Evolutionary conservation across 2,329 filamentous ascomycete species (phyloP).

Genomic region (Apiospora koreana): DNA sequence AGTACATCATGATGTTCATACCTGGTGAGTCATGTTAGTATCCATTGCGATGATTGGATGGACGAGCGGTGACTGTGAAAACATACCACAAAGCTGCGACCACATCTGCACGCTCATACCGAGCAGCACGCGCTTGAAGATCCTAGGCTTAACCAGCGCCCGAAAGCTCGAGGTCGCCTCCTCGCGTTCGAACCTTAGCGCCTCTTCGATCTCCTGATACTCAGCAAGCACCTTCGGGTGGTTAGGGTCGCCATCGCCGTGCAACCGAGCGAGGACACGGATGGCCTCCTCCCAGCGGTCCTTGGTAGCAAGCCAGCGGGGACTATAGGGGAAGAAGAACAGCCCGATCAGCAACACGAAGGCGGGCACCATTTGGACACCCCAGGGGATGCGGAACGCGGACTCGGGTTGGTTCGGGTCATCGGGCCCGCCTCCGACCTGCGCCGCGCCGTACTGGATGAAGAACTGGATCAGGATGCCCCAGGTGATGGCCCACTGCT

Average conservation of each 20-base stretch:
- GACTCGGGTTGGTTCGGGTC: constrained; percentile 50
- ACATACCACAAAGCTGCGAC: constrained; percentile 51
- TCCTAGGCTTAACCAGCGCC: constrained; percentile 50
- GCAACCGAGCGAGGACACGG: constrained; percentile 57
- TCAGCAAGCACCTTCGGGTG: constrained; percentile 64
- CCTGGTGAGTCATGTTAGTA: constrained; percentile 32
- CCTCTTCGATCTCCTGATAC: constrained; percentile 61
- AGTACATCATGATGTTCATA: constrained; percentile 63
- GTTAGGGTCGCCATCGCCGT: constrained; percentile 56
- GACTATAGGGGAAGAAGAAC: constrained; percentile 64
- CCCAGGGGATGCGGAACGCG: constrained; percentile 65
- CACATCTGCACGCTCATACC: constrained; percentile 61
- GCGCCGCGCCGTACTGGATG: constrained; percentile 64
- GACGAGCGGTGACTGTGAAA: not conserved
- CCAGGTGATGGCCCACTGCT: constrained; percentile 74
- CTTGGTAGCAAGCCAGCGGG: constrained; percentile 69
- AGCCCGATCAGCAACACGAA: constrained; percentile 55
- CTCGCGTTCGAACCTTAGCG: constrained; percentile 55
- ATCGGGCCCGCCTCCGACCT: constrained; percentile 51
- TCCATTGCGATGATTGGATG: not conserved
- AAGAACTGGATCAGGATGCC: constrained; percentile 69
- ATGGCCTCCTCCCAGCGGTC: constrained; percentile 68
- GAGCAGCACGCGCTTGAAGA: constrained; percentile 57
- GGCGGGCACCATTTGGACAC: constrained; percentile 58
- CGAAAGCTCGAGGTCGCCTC: constrained; percentile 49